Percentiles rank a stretch among this genome's conserved stretches.
Evolutionary conservation across 78 protist genomes (phyloP).

Genomic region (Salpingoeca rosetta): DNA sequence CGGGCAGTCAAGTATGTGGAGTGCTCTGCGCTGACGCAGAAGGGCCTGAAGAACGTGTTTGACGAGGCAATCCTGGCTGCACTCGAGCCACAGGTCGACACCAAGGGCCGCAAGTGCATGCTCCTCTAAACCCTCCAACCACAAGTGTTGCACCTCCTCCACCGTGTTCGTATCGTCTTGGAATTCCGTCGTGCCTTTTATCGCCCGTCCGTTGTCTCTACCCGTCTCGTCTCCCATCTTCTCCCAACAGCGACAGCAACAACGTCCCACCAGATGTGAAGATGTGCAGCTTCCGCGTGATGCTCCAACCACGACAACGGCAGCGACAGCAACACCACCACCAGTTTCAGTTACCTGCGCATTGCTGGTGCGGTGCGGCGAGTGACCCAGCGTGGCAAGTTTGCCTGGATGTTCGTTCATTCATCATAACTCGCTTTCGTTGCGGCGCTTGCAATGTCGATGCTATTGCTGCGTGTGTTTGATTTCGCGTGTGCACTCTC

Average conservation of each 20-base stretch:
- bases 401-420: not conserved
- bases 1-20: conserved; percentile 64
- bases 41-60: conserved; percentile 67
- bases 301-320: no score
- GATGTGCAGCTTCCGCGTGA: no score
- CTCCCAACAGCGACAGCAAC: not conserved
- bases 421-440: not conserved
- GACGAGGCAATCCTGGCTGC: conserved; percentile 55
- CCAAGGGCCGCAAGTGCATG: conserved; percentile 16
- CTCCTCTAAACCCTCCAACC: conserved; percentile 11
- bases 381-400: not conserved
- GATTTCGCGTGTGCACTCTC: not conserved
- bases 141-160: not conserved
- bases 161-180: not conserved
- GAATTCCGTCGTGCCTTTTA: not conserved
- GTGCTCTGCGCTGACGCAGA: conserved; percentile 77
- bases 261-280: no score
- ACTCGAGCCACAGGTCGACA: conserved; percentile 32
- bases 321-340: no score
- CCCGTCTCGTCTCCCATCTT: not conserved
- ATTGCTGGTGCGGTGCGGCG: no score
- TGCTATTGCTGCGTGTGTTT: not conserved
- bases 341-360: no score
- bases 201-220: not conserved
- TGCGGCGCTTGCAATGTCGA: not conserved